Conservation (phyloP, 2,329 filamentous ascomycete species). For the Phialophora macrospora region DNA sequence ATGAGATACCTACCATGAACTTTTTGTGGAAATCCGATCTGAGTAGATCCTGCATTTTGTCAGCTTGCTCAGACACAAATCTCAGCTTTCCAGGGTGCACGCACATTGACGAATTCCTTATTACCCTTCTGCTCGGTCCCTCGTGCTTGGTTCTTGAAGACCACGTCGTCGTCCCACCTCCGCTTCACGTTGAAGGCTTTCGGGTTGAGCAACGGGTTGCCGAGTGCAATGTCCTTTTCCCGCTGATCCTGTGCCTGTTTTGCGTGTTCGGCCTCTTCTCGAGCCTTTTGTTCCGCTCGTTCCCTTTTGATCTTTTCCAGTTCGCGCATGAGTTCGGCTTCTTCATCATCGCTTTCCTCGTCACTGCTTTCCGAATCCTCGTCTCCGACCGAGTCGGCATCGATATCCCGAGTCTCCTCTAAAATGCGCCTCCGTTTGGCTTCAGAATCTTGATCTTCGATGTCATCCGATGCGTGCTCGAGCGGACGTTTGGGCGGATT, state of each 20-base stretch:
- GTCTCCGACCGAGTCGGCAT: conserved; percentile 71
- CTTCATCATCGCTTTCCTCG: conserved; percentile 73
- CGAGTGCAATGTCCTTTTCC: conserved; percentile 85
- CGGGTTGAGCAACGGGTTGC: conserved; percentile 86
- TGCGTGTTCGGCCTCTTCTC: conserved; percentile 79
- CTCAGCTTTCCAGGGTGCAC: conserved; percentile 43
- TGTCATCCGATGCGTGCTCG: conserved; percentile 54
- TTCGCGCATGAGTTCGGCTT: conserved; percentile 88
- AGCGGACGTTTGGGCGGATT: conserved; percentile 67
- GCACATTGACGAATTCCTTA: conserved; percentile 94
- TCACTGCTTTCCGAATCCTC: conserved; percentile 63
- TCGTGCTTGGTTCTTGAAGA: conserved; percentile 97
- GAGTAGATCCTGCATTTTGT: conserved; percentile 70
- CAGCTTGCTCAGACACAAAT: conserved; percentile 15
- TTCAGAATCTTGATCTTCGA: conserved; percentile 70
- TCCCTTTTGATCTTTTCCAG: conserved; percentile 92
- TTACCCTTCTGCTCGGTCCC: conserved; percentile 90
- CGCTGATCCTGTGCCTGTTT: conserved; percentile 80
- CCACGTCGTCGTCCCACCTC: conserved; percentile 96
- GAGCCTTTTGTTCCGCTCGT: conserved; percentile 77
- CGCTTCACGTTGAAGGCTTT: conserved; percentile 87
- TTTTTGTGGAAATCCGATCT: conserved; percentile 97
- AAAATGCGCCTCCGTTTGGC: conserved; percentile 84
- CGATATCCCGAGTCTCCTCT: conserved; percentile 84
- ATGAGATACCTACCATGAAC: conserved; percentile 73